Percentiles rank a stretch among this genome's conserved stretches.
Conservation (phyloP, 2,329 filamentous ascomycete species). For the Fusarium sp. region DNA sequence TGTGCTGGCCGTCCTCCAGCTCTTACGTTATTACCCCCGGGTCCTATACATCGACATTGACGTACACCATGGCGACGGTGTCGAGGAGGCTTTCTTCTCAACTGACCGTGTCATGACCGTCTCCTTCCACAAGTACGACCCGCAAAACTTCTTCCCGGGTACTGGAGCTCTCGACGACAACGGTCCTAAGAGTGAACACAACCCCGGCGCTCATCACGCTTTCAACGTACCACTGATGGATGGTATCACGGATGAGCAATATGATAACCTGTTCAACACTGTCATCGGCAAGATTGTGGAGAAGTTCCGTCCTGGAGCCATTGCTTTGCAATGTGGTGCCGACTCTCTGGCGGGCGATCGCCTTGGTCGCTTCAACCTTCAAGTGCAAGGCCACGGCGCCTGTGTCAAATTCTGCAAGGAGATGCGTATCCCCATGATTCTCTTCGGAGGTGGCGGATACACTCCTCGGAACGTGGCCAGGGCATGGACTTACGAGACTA, state of each 20-base stretch:
- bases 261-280: constrained; percentile 81
- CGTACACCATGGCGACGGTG: constrained; percentile 89
- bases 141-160: constrained; percentile 82
- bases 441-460: constrained; percentile 95
- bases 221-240: constrained; percentile 91
- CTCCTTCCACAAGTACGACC: constrained; percentile 97
- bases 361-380: constrained; percentile 94
- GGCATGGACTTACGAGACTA: constrained; percentile 96
- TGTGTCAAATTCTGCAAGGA: constrained; percentile 90
- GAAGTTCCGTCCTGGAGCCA: constrained; percentile 85
- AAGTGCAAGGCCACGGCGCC: constrained; percentile 90
- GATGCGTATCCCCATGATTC: constrained; percentile 79
- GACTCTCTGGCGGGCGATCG: constrained; percentile 94
- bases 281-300: constrained; percentile 81
- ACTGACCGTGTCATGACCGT: constrained; percentile 91
- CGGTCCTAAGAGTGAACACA: constrained; percentile 80
- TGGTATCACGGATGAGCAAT: constrained; percentile 90
- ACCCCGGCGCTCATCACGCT: constrained; percentile 86
- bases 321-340: constrained; percentile 94
- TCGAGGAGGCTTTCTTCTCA: constrained; percentile 90
- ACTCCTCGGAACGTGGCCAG: constrained; percentile 95
- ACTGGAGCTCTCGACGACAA: constrained; percentile 88
- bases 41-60: constrained; percentile 96
- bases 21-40: constrained; percentile 80
- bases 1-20: constrained; percentile 87